These are phyloP conservation scores for Trametes coccinea DNA, from an alignment of 768 basidiomycete genomes.

Conservation along the genomic window DNA sequence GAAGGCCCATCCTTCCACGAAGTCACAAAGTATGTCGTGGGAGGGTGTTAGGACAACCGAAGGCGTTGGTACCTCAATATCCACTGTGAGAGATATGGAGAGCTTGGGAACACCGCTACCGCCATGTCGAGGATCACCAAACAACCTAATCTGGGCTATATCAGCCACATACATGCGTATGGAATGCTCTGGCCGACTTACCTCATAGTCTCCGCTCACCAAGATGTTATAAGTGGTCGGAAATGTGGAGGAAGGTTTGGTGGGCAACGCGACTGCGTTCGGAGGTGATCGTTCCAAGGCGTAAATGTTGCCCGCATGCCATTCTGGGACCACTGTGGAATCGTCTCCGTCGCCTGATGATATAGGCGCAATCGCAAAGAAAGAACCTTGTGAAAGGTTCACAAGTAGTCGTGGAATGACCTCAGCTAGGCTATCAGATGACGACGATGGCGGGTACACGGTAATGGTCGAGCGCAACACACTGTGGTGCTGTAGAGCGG, in stretches of 20 bases:
- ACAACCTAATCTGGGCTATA: slow-evolving; percentile 66
- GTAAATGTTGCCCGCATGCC: slow-evolving; percentile 91
- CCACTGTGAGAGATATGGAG: slow-evolving; percentile 51
- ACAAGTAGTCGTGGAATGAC: slow-evolving; percentile 52
- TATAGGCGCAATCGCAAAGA: slow-evolving; percentile 65
- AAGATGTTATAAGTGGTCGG: slow-evolving; percentile 66
- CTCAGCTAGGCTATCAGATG: not conserved
- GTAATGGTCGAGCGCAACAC: slow-evolving; percentile 67
- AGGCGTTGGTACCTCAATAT: slow-evolving; percentile 41
- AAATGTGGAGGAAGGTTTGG: slow-evolving; percentile 38
- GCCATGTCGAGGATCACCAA: slow-evolving; percentile 64
- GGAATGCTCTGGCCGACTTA: slow-evolving; percentile 25
- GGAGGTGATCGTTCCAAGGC: slow-evolving; percentile 53
- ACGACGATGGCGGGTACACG: slow-evolving; percentile 46
- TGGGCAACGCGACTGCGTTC: slow-evolving; percentile 52
- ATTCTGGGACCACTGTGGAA: slow-evolving; percentile 42
- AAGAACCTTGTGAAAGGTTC: slow-evolving; percentile 70
- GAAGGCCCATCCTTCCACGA: slow-evolving; percentile 74
- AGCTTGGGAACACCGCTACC: slow-evolving; percentile 50
- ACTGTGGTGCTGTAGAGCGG: slow-evolving; percentile 78
- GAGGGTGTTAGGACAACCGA: slow-evolving; percentile 45
- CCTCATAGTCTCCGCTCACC: slow-evolving; percentile 85
- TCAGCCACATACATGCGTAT: not conserved
- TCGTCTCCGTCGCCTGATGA: slow-evolving; percentile 15
- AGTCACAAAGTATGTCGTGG: slow-evolving; percentile 63